Conservation (phyloP, 78 protist species). For the Dictyostelium discoideum region DNA sequence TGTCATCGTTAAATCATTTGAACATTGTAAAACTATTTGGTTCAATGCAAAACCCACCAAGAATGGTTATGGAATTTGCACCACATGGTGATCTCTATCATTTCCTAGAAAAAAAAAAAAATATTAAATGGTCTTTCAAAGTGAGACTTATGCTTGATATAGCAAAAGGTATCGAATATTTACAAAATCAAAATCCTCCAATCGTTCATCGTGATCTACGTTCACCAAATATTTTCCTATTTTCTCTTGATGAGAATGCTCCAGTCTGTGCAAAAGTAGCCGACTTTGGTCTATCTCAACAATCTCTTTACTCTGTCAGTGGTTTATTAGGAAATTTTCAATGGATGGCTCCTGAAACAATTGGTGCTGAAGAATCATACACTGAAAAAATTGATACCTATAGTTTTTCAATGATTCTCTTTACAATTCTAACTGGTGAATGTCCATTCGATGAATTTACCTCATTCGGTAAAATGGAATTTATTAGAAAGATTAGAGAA, state of each 20-base stretch:
- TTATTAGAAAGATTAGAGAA: constrained; percentile 62
- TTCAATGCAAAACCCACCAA: constrained; percentile 63
- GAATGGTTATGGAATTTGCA: constrained; percentile 78
- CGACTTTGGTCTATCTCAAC: constrained; percentile 78
- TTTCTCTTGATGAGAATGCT: constrained; percentile 48
- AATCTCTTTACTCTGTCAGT: constrained; percentile 44
- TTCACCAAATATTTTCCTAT: constrained; percentile 59
- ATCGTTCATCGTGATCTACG: constrained; percentile 78
- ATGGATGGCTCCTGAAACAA: constrained; percentile 85
- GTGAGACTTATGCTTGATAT: constrained; percentile 53
- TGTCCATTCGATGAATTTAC: constrained; percentile 57
- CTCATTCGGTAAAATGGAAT: constrained; percentile 33
- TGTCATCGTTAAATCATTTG: constrained; percentile 64
- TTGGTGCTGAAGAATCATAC: constrained; percentile 76
- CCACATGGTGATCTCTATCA: constrained; percentile 71
- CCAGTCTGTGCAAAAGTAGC: constrained; percentile 76
- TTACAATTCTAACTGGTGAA: constrained; percentile 46
- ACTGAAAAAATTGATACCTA: constrained; percentile 78
- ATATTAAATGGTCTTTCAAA: constrained; percentile 27
- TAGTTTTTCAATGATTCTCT: constrained; percentile 67
- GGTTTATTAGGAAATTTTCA: constrained; percentile 50
- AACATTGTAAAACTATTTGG: constrained; percentile 71
- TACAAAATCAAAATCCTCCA: constrained; percentile 69
- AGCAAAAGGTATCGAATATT: constrained; percentile 68
- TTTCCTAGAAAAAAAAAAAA: background rate